Base-by-base conservation (phyloP, 1,284 basidiomycete genomes). In the Testicularia cyperi region DNA sequence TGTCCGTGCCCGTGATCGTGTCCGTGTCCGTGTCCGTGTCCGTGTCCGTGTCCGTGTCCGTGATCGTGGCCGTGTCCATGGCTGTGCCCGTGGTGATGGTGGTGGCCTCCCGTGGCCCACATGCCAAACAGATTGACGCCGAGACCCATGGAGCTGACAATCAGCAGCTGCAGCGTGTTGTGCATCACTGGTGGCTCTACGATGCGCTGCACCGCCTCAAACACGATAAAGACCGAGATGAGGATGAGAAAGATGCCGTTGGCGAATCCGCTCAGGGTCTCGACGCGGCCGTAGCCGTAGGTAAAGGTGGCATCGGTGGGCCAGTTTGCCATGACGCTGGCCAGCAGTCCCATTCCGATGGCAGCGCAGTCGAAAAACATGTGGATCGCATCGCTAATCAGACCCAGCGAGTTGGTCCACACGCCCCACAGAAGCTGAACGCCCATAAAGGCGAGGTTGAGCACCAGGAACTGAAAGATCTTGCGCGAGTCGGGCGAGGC, bases 341-440 rank as follows among this genome's bases (percentile, higher is more conserved):
- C 95, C 56, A 96, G 86, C 2, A 99, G 81, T 2, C 95, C 95
- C 64, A 99, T 90, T 0, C 85, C 94, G 45, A 98, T 91, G 2
- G 94, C 94, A 80, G 96, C 86, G 73, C 95, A 98, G 79, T 99
- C 95, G 70, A 99, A 99, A 19, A 92, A 90, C 95, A 98, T 98
- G 76, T 99, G 95, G 38, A 99, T 98, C 12, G 95, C 94, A 77
- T 99, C 95, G 13, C 91, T 95, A 49, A 99, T 98, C 24, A 99
- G 80, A 1, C 95, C 95, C 35, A 99, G 78, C 69, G 88, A 92
- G 75, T 98, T 98, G 19, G 95, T 99, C 87, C 92, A 94, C 19
- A 98, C 86, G 6, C 95, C 95, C 71, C 67, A 75, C 13, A 77
- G 63, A 56, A 79, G 77, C 53, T 80, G 79, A 2, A 80, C 74